phyloP scores from a whole-genome alignment of 495 filamentous ascomycete genomes.

The Talaromyces proteolyticus region DNA sequence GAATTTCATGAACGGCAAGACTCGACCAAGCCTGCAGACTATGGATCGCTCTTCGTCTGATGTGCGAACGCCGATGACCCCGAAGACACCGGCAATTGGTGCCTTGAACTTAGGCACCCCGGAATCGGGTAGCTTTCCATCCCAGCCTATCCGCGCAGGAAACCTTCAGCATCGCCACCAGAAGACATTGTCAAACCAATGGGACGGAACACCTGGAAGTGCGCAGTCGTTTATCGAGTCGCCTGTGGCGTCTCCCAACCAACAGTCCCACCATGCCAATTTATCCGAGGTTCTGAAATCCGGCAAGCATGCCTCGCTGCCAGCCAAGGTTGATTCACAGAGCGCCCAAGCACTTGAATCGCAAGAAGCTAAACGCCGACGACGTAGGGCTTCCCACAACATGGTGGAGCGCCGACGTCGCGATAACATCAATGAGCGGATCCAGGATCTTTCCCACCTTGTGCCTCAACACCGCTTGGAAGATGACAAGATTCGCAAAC shows the following conservation, averaged over 20 bases:
- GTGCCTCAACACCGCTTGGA: constrained; percentile 91
- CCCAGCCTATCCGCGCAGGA: constrained; percentile 65
- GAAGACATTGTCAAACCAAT: constrained; percentile 75
- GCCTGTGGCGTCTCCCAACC: constrained; percentile 65
- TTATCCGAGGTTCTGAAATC: constrained; percentile 67
- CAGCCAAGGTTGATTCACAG: constrained; percentile 59
- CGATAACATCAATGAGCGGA: constrained; percentile 98
- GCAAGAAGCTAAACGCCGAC: constrained; percentile 87
- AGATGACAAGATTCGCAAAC: constrained; percentile 94
- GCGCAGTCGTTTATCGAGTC: constrained; percentile 75
- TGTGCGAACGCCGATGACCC: constrained; percentile 71
- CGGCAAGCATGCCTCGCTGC: constrained; percentile 64
- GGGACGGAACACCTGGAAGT: constrained; percentile 75
- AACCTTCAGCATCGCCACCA: constrained; percentile 62
- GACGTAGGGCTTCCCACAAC: constrained; percentile 91
- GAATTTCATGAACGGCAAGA: constrained; percentile 40
- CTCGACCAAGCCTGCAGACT: constrained; percentile 52
- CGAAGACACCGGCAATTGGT: constrained; percentile 61
- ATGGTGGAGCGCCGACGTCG: constrained; percentile 88
- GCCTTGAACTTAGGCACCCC: constrained; percentile 55
- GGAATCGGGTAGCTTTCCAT: constrained; percentile 62
- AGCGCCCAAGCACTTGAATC: constrained; percentile 53
- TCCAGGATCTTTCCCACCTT: constrained; percentile 90
- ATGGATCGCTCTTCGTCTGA: constrained; percentile 68
- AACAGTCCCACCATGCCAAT: constrained; percentile 50